A percentile compares a stretch with the other conserved stretches of the same genome.
Conservation (phyloP, 2,329 filamentous ascomycete genomes). For the Pseudovirgaria hyperparasitica region DNA sequence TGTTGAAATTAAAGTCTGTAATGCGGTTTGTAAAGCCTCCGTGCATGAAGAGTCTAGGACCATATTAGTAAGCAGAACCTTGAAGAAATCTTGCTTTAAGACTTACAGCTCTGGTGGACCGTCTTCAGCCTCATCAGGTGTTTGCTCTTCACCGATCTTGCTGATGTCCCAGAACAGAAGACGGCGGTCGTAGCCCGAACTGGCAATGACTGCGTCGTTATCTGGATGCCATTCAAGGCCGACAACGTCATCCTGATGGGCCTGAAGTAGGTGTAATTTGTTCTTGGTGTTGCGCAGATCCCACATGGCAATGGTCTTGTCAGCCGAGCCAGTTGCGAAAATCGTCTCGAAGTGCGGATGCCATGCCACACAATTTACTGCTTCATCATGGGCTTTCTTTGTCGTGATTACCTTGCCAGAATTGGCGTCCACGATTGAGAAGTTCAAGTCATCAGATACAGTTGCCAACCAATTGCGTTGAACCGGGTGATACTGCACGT, state of each 20-base stretch:
- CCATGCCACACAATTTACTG: slow-evolving; percentile 92
- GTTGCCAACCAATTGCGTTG: slow-evolving; percentile 72
- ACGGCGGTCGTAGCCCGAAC: slow-evolving; percentile 81
- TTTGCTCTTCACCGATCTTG: slow-evolving; percentile 84
- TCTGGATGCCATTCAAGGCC: slow-evolving; percentile 91
- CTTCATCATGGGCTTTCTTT: slow-evolving; percentile 71
- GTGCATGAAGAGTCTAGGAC: slow-evolving; percentile 79
- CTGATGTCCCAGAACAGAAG: slow-evolving; percentile 96
- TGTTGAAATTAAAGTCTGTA: slow-evolving; percentile 96
- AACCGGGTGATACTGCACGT: slow-evolving; percentile 88
- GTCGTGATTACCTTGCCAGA: slow-evolving; percentile 56
- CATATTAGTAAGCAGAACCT: slow-evolving; percentile 7
- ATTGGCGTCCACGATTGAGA: slow-evolving; percentile 73
- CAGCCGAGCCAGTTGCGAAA: slow-evolving; percentile 83
- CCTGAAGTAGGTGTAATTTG: slow-evolving; percentile 80
- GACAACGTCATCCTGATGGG: slow-evolving; percentile 80
- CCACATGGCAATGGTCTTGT: slow-evolving; percentile 93
- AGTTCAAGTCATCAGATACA: slow-evolving; percentile 86
- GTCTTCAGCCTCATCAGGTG: slow-evolving; percentile 87
- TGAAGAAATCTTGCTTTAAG: slow-evolving; percentile 8
- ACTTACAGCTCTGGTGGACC: slow-evolving; percentile 86
- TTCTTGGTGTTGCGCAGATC: slow-evolving; percentile 83
- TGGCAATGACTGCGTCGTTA: slow-evolving; percentile 78
- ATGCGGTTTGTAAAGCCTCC: slow-evolving; percentile 95
- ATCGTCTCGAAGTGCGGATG: slow-evolving; percentile 85